phyloP scores from a whole-genome alignment of 139 green algal species.

The Astrephomene gubernaculifera region DNA sequence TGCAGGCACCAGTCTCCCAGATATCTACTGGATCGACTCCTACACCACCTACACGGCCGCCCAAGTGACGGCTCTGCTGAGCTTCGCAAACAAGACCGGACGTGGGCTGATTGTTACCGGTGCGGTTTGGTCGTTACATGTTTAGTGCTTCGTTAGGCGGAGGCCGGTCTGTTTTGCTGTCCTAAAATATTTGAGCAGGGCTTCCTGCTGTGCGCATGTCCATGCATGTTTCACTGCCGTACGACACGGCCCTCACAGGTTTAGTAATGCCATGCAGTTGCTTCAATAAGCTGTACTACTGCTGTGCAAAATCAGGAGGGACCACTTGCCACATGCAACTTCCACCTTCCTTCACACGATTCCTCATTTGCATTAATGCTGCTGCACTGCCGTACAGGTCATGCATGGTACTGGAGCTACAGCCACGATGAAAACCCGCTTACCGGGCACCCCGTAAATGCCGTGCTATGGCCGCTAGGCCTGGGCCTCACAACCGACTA shows the following conservation, averaged over 20 bases:
- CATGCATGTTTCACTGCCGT: no score
- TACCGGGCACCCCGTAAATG: neutral
- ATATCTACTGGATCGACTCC: neutral
- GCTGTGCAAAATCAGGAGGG: no score
- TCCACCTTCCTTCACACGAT: no score
- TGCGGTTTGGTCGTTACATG: neutral
- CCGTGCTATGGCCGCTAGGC: neutral
- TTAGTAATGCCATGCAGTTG: no score
- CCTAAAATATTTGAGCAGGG: no score
- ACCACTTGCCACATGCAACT: no score
- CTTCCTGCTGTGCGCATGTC: no score
- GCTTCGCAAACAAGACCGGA: neutral
- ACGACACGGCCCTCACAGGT: no score
- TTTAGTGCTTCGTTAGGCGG: no score
- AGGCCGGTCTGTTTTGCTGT: no score
- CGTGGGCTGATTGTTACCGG: neutral
- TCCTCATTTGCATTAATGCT: neutral
- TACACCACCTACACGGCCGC: neutral
- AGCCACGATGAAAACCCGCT: neutral
- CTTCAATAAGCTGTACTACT: no score
- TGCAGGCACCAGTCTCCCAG: neutral
- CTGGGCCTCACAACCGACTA: neutral
- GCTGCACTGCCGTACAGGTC: neutral
- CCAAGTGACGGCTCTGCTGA: neutral
- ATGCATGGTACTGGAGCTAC: constrained; percentile 11